Conservation (phyloP, 495 filamentous ascomycete genomes). For the Talaromyces stipitatus region DNA sequence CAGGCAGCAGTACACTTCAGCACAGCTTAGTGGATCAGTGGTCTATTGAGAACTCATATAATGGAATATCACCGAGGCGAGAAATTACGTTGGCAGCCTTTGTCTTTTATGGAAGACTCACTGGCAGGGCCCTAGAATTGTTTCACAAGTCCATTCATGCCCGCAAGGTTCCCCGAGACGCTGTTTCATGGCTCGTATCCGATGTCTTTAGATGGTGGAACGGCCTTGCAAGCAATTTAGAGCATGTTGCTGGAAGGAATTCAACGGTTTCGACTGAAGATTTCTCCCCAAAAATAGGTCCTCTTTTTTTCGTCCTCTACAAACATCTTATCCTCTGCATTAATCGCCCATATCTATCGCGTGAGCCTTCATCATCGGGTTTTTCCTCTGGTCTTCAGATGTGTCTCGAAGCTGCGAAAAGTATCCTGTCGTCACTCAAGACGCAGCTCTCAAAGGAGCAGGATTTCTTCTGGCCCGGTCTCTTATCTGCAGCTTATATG, state of each 20-base stretch:
- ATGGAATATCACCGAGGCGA: slow-evolving; percentile 12
- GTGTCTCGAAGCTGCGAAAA: slow-evolving; percentile 31
- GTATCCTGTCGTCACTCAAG: slow-evolving; percentile 26
- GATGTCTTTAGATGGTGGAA: slow-evolving; percentile 43
- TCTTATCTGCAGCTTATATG: slow-evolving; percentile 35
- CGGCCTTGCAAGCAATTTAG: slow-evolving; percentile 24
- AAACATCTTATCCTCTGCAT: slow-evolving; percentile 63
- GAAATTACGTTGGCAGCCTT: slow-evolving; percentile 30
- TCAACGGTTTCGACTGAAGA: not conserved
- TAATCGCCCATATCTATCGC: slow-evolving; percentile 36
- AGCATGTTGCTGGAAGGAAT: slow-evolving; percentile 5
- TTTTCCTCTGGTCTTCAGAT: slow-evolving; percentile 34
- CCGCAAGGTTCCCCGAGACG: slow-evolving; percentile 26
- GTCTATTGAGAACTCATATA: not conserved
- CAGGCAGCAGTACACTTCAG: not conserved
- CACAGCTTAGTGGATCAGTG: not conserved
- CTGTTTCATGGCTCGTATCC: slow-evolving; percentile 29
- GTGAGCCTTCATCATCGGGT: slow-evolving; percentile 24
- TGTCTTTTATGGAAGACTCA: slow-evolving; percentile 32
- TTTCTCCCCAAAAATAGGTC: slow-evolving; percentile 26
- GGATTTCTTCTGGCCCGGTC: slow-evolving; percentile 34
- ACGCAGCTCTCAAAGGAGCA: slow-evolving; percentile 22
- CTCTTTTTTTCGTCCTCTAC: slow-evolving; percentile 52
- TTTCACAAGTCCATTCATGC: slow-evolving; percentile 36
- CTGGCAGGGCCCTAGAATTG: slow-evolving; percentile 30